Conservation (phyloP, 2,329 filamentous ascomycete species). For the Epichloe baconii region DNA sequence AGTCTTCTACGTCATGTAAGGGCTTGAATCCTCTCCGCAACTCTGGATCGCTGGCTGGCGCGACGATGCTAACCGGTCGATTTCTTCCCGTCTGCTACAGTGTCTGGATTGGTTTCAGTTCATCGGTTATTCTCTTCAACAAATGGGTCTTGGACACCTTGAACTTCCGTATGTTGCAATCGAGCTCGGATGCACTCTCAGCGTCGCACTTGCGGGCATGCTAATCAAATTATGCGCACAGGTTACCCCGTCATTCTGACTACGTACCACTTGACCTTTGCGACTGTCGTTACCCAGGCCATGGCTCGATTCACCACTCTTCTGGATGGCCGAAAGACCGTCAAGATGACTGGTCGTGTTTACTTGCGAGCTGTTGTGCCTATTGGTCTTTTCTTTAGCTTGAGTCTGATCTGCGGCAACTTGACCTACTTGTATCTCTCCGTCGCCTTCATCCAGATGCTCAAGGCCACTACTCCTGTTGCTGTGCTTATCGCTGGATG, state of each 20-base stretch:
- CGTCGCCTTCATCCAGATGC: slow-evolving; percentile 97
- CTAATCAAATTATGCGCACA: slow-evolving; percentile 17
- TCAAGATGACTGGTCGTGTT: slow-evolving; percentile 92
- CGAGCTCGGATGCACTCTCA: background rate
- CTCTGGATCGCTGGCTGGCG: no score
- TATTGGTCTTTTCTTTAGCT: slow-evolving; percentile 89
- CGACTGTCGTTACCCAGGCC: slow-evolving; percentile 86
- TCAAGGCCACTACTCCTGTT: slow-evolving; percentile 95
- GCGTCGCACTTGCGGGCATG: background rate
- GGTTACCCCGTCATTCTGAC: slow-evolving; percentile 71
- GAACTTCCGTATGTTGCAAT: slow-evolving; percentile 47
- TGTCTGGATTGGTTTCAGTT: slow-evolving; percentile 84
- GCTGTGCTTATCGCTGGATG: slow-evolving; percentile 84
- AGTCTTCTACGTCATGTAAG: slow-evolving; percentile 68
- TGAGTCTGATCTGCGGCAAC: slow-evolving; percentile 94
- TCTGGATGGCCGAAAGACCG: slow-evolving; percentile 86
- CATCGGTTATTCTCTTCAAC: slow-evolving; percentile 96
- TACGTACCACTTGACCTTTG: slow-evolving; percentile 90
- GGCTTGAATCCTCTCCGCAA: slow-evolving; percentile 8
- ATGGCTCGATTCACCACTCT: slow-evolving; percentile 80
- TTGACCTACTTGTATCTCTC: slow-evolving; percentile 89
- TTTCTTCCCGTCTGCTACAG: slow-evolving; percentile 33
- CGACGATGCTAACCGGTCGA: background rate
- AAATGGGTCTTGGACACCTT: slow-evolving; percentile 89
- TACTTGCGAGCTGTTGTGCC: slow-evolving; percentile 90